Evolutionary conservation across 2,329 filamentous ascomycete genomes (phyloP).

Genomic region (Penicillium oxalicum): DNA sequence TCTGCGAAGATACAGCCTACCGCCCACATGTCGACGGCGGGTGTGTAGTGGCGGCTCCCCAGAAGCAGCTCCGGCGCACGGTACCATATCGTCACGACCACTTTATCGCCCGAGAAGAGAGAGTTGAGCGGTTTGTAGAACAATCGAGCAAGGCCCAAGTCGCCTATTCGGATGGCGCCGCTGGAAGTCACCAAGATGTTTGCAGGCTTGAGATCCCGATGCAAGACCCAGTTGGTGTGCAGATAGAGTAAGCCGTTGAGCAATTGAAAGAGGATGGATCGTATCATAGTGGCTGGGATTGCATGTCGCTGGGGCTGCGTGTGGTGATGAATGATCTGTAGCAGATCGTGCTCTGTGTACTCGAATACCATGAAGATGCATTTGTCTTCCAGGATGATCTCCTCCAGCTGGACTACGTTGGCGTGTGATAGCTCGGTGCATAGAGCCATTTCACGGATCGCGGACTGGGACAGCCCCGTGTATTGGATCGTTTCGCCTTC

Average conservation of each 20-base stretch:
- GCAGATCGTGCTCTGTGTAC: slow-evolving; percentile 92
- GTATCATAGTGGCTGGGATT: slow-evolving; percentile 82
- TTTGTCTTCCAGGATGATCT: slow-evolving; percentile 97
- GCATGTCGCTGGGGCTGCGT: slow-evolving; percentile 80
- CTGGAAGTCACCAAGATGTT: slow-evolving; percentile 96
- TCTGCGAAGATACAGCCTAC: slow-evolving; percentile 98
- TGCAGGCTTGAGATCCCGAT: slow-evolving; percentile 92
- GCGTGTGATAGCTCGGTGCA: slow-evolving; percentile 85
- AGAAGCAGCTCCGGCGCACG: slow-evolving; percentile 89
- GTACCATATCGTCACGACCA: slow-evolving; percentile 99
- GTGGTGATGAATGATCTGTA: slow-evolving; percentile 98
- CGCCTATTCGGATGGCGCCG: slow-evolving; percentile 90
- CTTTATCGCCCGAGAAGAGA: slow-evolving; percentile 90
- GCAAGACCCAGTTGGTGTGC: slow-evolving; percentile 93
- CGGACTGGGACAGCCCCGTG: slow-evolving; percentile 95
- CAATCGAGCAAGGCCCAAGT: slow-evolving; percentile 82
- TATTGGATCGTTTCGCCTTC: slow-evolving; percentile 93
- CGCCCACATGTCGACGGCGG: slow-evolving; percentile 95
- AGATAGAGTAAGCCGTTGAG: slow-evolving; percentile 92
- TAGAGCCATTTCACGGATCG: slow-evolving; percentile 93
- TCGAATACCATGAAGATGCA: slow-evolving; percentile 99
- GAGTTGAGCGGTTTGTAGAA: slow-evolving; percentile 92
- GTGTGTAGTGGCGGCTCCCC: slow-evolving; percentile 91
- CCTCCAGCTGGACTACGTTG: slow-evolving; percentile 84
- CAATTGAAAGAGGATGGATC: slow-evolving; percentile 92